These are phyloP conservation scores for Phytophthora boehmeriae DNA, from an alignment of 352 stramenopile species.

Conservation along the genomic window DNA sequence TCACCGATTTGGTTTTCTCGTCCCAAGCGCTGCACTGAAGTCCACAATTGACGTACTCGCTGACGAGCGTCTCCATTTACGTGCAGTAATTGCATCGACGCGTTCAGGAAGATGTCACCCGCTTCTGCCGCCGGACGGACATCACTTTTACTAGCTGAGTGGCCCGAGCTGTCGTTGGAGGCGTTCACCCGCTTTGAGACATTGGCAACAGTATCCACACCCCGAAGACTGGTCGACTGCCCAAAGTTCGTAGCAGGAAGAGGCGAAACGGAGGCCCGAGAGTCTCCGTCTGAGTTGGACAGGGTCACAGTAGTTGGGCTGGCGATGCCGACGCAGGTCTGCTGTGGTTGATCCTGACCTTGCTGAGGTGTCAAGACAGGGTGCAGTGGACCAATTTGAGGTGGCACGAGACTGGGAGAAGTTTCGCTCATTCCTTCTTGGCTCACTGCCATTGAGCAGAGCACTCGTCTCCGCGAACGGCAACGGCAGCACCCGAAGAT, in stretches of 20 bases:
- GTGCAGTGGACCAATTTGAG: not conserved
- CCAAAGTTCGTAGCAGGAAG: slow-evolving; percentile 8
- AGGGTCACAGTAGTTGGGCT: slow-evolving; percentile 22
- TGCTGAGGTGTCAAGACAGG: not conserved
- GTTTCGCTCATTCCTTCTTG: not conserved
- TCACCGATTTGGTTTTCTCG: slow-evolving; percentile 55
- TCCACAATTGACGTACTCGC: slow-evolving; percentile 67
- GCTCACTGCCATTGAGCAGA: not conserved
- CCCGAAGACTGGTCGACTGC: slow-evolving; percentile 5
- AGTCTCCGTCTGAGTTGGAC: slow-evolving; percentile 42
- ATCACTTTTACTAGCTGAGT: not conserved
- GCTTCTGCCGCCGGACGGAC: slow-evolving; percentile 3
- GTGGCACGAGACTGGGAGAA: not conserved
- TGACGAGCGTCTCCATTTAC: slow-evolving; percentile 65
- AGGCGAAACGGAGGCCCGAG: slow-evolving; percentile 16
- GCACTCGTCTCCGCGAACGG: not conserved
- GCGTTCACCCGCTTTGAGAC: not conserved
- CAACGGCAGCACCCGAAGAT: slow-evolving; percentile 4
- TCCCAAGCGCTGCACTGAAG: slow-evolving; percentile 58
- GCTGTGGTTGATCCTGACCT: too few relatives aligned
- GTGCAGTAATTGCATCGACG: slow-evolving; percentile 70
- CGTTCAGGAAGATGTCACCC: slow-evolving; percentile 54
- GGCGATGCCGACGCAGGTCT: slow-evolving; percentile 8
- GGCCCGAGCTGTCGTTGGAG: not conserved
- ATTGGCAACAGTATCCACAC: not conserved